These are phyloP conservation scores for Pseudonitzschia multistriata DNA, from an alignment of 108 stramenopile species.

Conservation along the genomic window DNA sequence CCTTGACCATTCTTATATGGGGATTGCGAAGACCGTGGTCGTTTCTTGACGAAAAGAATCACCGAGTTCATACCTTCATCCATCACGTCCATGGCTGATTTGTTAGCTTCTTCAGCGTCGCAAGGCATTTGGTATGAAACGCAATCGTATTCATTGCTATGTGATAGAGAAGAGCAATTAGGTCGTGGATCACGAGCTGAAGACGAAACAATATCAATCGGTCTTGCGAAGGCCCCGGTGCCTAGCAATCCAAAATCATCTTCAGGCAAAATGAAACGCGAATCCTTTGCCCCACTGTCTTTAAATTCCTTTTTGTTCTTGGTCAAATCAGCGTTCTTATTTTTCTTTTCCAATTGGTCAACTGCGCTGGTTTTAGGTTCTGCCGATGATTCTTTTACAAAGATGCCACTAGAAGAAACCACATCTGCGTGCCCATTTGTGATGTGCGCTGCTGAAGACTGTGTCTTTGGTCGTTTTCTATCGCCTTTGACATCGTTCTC, in stretches of 20 bases:
- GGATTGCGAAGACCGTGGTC: not conserved
- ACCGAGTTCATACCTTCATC: constrained; percentile 17
- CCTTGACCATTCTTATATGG: constrained; percentile 5
- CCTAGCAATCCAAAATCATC: constrained; percentile 54
- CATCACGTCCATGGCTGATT: not conserved
- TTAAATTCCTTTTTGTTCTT: not conserved
- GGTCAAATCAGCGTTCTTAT: not conserved
- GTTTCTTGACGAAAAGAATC: constrained; percentile 27
- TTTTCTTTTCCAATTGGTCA: not conserved
- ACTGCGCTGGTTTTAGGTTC: not conserved
- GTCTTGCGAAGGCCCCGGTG: constrained; percentile 31
- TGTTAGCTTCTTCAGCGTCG: constrained; percentile 21
- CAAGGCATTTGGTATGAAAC: constrained; percentile 12
- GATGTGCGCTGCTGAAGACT: not conserved
- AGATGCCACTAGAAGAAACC: not conserved
- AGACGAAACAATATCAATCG: constrained; percentile 10
- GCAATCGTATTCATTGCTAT: constrained; percentile 3
- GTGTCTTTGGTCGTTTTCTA: constrained; percentile 2
- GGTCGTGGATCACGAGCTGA: constrained; percentile 6
- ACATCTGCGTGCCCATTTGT: not conserved
- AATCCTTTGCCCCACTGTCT: too few species aligned
- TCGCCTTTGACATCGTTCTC: not conserved
- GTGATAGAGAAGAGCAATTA: not conserved
- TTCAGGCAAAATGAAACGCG: constrained; percentile 1
- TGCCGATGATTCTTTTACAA: not conserved